Percentiles rank a stretch among this genome's conserved stretches.
These are phyloP conservation scores for Globisporangium barbulae DNA, from an alignment of 352 stramenopile species.

Conservation along the genomic window DNA sequence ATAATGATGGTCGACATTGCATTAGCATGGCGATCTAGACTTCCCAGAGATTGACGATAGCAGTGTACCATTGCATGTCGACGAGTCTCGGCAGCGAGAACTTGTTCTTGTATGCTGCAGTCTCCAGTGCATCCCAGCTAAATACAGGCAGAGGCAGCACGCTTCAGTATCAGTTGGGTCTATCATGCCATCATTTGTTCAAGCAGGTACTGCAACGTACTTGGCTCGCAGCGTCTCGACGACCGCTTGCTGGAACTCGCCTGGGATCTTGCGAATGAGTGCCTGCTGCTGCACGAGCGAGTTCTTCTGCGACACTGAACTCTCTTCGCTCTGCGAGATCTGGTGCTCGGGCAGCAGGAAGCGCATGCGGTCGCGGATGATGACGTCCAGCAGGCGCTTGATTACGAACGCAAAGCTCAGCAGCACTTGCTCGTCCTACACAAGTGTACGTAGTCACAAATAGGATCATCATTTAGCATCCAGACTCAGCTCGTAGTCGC, in stretches of 20 bases:
- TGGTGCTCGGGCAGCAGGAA: constrained; percentile 39
- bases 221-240: constrained; percentile 34
- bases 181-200: not conserved
- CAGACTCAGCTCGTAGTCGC: not conserved
- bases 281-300: constrained; percentile 29
- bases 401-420: constrained; percentile 32
- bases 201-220: constrained; percentile 8
- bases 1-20: not conserved
- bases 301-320: constrained; percentile 25
- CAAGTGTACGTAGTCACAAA: not conserved
- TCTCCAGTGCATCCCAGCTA: constrained; percentile 32
- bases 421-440: constrained; percentile 40
- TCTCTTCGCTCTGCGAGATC: not conserved
- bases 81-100: constrained; percentile 35
- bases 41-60: not conserved
- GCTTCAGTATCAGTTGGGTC: too few species aligned
- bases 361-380: constrained; percentile 45
- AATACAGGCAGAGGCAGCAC: not conserved
- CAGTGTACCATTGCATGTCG: constrained; percentile 31
- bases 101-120: not conserved
- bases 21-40: not conserved
- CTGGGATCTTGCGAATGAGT: constrained; percentile 35
- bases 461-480: not conserved
- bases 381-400: constrained; percentile 39
- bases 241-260: constrained; percentile 39